A percentile compares a stretch with the other conserved stretches of the same genome.
These are phyloP conservation scores for Sclerotinia glacialis DNA, from an alignment of 2,329 filamentous ascomycete species.

Conservation along the genomic window DNA sequence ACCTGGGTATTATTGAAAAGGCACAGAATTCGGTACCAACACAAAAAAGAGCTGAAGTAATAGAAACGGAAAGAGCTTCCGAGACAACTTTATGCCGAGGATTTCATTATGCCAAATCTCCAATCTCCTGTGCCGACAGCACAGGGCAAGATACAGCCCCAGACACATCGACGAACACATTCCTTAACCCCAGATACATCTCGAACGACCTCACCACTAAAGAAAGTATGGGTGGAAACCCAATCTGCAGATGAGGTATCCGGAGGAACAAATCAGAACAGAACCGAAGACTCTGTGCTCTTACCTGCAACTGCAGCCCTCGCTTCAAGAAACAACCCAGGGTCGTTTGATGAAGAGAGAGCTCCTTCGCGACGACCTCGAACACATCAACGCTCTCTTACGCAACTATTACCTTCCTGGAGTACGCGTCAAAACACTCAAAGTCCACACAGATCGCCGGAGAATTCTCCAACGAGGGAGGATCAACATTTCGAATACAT, in stretches of 20 bases:
- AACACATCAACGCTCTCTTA: slow-evolving; percentile 32
- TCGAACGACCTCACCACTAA: slow-evolving; percentile 21
- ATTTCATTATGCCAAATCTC: slow-evolving; percentile 23
- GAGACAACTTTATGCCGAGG: slow-evolving; percentile 27
- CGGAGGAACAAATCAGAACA: slow-evolving; percentile 20
- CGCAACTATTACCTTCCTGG: slow-evolving; percentile 32
- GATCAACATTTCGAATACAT: slow-evolving; percentile 30
- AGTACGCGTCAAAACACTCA: slow-evolving; percentile 25
- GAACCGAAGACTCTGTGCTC: slow-evolving; percentile 21
- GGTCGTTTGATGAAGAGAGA: slow-evolving; percentile 25
- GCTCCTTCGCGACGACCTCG: slow-evolving; percentile 25
- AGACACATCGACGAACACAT: slow-evolving; percentile 20
- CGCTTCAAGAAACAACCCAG: slow-evolving; percentile 24
- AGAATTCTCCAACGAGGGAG: slow-evolving; percentile 25
- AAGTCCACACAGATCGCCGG: slow-evolving; percentile 24
- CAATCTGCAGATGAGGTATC: slow-evolving; percentile 29
- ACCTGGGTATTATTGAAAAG: background rate
- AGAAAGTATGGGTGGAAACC: slow-evolving; percentile 36
- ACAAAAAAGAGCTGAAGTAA: background rate
- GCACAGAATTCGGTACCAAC: slow-evolving; percentile 12
- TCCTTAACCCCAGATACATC: slow-evolving; percentile 25
- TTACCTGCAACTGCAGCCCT: slow-evolving; percentile 24
- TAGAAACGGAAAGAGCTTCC: slow-evolving; percentile 27
- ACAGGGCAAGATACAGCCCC: slow-evolving; percentile 21
- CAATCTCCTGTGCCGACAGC: slow-evolving; percentile 21